Percentiles rank a stretch among this genome's conserved stretches.
Conservation (phyloP, 2,329 filamentous ascomycete genomes). For the Westerdykella aurantiaca region DNA sequence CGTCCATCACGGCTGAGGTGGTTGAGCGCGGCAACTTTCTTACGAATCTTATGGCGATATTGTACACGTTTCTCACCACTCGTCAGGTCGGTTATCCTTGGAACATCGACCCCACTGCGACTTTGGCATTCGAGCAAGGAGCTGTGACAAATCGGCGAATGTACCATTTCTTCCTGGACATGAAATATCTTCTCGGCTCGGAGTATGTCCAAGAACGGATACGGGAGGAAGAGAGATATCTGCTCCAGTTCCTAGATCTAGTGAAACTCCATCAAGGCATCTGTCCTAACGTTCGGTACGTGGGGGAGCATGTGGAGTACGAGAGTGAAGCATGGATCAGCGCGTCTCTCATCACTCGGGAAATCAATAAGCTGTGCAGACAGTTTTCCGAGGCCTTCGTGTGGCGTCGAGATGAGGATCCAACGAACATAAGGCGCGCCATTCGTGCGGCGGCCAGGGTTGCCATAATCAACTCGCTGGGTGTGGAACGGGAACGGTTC, state of each 20-base stretch:
- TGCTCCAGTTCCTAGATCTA: conserved; percentile 90
- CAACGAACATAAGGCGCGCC: conserved; percentile 60
- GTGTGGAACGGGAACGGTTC: conserved; percentile 81
- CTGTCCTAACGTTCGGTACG: conserved; percentile 84
- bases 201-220: conserved; percentile 82
- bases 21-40: conserved; percentile 94
- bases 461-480: conserved; percentile 83
- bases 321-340: conserved; percentile 98
- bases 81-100: conserved; percentile 91
- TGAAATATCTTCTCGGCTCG: conserved; percentile 85
- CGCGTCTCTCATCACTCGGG: conserved; percentile 85
- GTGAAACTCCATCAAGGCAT: conserved; percentile 97
- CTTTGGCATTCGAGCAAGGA: conserved; percentile 86
- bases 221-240: conserved; percentile 75
- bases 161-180: conserved; percentile 95
- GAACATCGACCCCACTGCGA: conserved; percentile 78
- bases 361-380: conserved; percentile 88
- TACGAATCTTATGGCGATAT: conserved; percentile 88
- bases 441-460: conserved; percentile 72
- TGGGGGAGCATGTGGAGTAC: conserved; percentile 96
- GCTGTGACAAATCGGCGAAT: conserved; percentile 92
- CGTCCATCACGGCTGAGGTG: conserved; percentile 92
- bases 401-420: conserved; percentile 59
- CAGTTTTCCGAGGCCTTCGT: conserved; percentile 85
- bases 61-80: conserved; percentile 95